Evolutionary conservation across 2,329 filamentous ascomycete genomes (phyloP), one percentile per base, ranked within the genome.

Genomic region (Celoporthe dispersa): DNA sequence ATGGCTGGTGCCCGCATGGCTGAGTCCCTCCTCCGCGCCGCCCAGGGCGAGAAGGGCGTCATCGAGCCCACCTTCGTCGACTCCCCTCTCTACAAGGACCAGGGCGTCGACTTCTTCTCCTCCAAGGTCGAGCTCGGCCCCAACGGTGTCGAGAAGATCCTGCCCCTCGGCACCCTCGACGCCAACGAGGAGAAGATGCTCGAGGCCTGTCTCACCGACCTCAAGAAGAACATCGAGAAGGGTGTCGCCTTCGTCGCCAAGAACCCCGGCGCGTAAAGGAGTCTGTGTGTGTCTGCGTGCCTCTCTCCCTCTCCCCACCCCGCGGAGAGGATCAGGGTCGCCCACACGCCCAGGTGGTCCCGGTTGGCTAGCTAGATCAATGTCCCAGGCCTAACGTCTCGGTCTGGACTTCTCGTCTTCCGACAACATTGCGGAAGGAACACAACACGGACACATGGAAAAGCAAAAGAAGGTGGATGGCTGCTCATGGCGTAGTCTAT

Each of bases 21-120:
- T 77, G 94, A 98, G 87, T 94, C 92, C 76, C 86, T 99, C 78
- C 92, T 99, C 84, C 94, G 94, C 84, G 96, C 96, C 78, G 86
- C 92, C 71, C 90, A 97, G 84, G 96, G 96, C 81, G 91, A 97
- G 89, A 96, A 94, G 90, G 94, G 94, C 80, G 92, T 99, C 78
- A 82, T 97, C 75, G 96, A 99, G 91, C 94, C 94, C 77, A 94
- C 95, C 73, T 99, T 97, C 79, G 94, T 99, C 80, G 94, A 99
- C 85, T 95, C 92, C 81, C 94, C 95, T 74, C 90, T 98, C 76
- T 98, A 94, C 93, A 98, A 98, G 92, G 94, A 98, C 86, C 92
- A 97, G 87, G 96, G 95, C 79, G 89, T 97, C 79, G 92, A 97
- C 72, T 99, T 97, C 92, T 99, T 99, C 87, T 92, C 94, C 81